Conservation (phyloP, 2,329 filamentous ascomycete species). For the Rhexocercosporidium sp. region DNA sequence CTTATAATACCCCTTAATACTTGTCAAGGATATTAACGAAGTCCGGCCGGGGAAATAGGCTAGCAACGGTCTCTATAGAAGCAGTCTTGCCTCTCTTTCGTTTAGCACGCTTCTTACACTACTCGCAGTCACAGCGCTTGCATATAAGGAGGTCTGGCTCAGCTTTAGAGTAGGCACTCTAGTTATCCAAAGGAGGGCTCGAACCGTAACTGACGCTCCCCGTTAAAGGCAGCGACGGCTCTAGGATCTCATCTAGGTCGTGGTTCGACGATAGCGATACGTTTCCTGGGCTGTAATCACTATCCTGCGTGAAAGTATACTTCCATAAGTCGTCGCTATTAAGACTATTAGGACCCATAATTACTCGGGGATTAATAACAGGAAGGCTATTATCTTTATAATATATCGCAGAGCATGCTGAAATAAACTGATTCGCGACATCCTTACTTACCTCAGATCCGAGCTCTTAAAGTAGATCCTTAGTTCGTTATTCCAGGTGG, state of each 20-base stretch:
- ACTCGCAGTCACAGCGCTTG: neutral
- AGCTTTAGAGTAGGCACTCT: neutral
- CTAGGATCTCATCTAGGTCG: neutral
- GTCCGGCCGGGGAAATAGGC: neutral
- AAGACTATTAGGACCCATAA: neutral
- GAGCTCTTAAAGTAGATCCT: constrained; percentile 1
- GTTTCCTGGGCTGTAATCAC: neutral
- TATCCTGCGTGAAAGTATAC: neutral
- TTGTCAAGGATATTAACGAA: neutral
- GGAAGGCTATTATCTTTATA: too few species aligned
- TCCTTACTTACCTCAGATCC: neutral
- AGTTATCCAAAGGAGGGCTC: neutral
- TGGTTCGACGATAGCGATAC: neutral
- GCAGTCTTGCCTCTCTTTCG: neutral
- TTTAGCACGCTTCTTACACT: constrained; percentile 9
- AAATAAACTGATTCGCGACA: too few species aligned
- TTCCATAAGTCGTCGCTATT: neutral
- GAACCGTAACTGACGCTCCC: neutral
- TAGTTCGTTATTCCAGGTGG: neutral
- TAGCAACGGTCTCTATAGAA: neutral
- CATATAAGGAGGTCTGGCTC: neutral
- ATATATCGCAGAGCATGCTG: too few species aligned
- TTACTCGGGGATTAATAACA: too few species aligned
- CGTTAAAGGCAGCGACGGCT: neutral
- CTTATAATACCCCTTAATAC: neutral